These are phyloP conservation scores for Xylariales sp. DNA, from an alignment of 2,329 filamentous ascomycete genomes.

Conservation along the genomic window DNA sequence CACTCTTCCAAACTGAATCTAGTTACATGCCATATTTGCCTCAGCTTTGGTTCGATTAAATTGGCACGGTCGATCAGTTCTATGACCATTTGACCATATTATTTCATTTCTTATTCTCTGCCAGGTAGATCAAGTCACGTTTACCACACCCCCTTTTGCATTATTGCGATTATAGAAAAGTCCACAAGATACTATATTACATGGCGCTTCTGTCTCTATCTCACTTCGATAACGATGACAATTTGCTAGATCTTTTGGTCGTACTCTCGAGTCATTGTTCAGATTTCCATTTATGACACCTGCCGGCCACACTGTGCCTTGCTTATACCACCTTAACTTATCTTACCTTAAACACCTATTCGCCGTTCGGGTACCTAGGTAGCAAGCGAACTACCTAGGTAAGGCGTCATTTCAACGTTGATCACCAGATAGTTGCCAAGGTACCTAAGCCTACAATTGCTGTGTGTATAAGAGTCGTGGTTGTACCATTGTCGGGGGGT, in stretches of 20 bases:
- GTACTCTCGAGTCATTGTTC: constrained; percentile 1
- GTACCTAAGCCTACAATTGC: constrained; percentile 6
- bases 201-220: constrained; percentile 18
- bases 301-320: neutral
- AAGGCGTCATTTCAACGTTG: neutral
- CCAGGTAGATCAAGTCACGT: constrained; percentile 6
- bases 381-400: constrained; percentile 5
- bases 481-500: constrained; percentile 14
- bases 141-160: constrained; percentile 8
- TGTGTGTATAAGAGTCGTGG: constrained; percentile 10
- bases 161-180: constrained; percentile 5
- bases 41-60: neutral
- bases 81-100: constrained; percentile 1
- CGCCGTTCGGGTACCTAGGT: neutral
- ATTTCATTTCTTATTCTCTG: constrained; percentile 5
- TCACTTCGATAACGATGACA: constrained; percentile 1
- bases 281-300: constrained; percentile 14
- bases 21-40: neutral
- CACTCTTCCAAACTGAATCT: neutral
- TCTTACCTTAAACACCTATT: neutral
- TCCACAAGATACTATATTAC: neutral
- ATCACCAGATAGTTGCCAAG: neutral
- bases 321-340: constrained; percentile 1
- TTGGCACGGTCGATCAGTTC: neutral
- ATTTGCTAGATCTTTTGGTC: constrained; percentile 15